Evolutionary conservation across 345 rosid species (phyloP), one percentile per base, ranked within the genome.

Genomic region (Turritis glabra): DNA sequence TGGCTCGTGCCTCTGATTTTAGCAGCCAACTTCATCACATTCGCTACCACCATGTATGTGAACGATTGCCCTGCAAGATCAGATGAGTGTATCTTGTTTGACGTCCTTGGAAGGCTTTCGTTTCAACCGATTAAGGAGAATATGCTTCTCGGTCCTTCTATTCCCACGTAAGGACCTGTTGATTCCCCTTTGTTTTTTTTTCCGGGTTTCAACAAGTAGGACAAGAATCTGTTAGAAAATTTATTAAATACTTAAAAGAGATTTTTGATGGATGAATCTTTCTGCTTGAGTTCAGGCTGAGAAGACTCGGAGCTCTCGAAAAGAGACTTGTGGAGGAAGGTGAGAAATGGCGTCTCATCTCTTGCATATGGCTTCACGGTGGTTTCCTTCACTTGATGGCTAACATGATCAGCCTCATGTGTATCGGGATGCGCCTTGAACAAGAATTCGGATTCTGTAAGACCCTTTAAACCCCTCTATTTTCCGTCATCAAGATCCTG

Each of bases 391-490:
- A 95, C 76, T 72, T 95, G 68, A 46, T 81, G 23, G 79, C 87
- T 30, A 95, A 95, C 68, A 90, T 95, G 98, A 56, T 88, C 32
- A 89, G 99, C 82, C 90, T 95, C 73, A 46, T 92, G 19, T 80
- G 87, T 52, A 87, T 87, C 3, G 98, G 96, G 59, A 79, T 90
- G 74, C 87, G 88, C 8, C 86, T 92, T n/a, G 98, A 95, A 74
- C 87, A 81, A 72, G 97, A 95, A 79, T 95, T 95, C 7, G 99
- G 99, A 66, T 95, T 92, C 66, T 61, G 99, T 92, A 88, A 79
- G 85, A 62, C 22, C 14, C 21, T 35, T 32, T 59, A 7, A 40
- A 26, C 21, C 32, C 25, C 19, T 40, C 30, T 48, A 35, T 59
- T 43, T 25, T 48, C 25, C 8, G 1, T 50, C 22, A 1, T 37